phyloP scores from a whole-genome alignment of 2,329 filamentous ascomycete species.

The Tolypocladium capitatum region DNA sequence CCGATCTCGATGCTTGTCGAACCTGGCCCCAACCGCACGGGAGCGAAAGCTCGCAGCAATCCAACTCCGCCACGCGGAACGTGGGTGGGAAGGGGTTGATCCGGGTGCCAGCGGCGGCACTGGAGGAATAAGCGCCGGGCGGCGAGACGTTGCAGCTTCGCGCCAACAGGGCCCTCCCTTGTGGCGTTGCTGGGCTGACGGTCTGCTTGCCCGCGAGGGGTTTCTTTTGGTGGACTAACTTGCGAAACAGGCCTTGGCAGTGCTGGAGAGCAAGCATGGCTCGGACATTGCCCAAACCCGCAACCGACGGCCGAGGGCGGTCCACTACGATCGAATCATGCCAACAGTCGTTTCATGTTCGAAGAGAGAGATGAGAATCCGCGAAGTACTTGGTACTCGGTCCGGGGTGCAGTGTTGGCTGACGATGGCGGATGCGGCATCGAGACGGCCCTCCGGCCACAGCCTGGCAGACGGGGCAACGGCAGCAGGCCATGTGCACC shows the following conservation, averaged over 20 bases:
- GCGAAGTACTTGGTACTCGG: too few relatives aligned
- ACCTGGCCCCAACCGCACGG: neutral
- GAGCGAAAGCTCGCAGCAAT: neutral
- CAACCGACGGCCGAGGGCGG: too few relatives aligned
- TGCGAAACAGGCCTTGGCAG: neutral
- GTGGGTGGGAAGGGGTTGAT: too few relatives aligned
- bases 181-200: neutral
- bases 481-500: neutral
- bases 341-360: neutral
- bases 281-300: too few relatives aligned
- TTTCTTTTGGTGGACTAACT: neutral
- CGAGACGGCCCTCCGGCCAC: neutral
- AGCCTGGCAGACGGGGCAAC: neutral
- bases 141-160: neutral
- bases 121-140: conserved; percentile 2
- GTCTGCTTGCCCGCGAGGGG: neutral
- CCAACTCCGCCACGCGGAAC: neutral
- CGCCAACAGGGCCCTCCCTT: neutral
- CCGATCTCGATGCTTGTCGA: neutral
- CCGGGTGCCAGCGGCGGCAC: too few relatives aligned
- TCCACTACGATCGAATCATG: too few relatives aligned
- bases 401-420: too few relatives aligned
- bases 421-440: neutral
- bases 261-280: neutral
- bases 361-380: neutral